Evolutionary conservation across 768 basidiomycete species (phyloP).

Genomic region (Amanita brunnescens): DNA sequence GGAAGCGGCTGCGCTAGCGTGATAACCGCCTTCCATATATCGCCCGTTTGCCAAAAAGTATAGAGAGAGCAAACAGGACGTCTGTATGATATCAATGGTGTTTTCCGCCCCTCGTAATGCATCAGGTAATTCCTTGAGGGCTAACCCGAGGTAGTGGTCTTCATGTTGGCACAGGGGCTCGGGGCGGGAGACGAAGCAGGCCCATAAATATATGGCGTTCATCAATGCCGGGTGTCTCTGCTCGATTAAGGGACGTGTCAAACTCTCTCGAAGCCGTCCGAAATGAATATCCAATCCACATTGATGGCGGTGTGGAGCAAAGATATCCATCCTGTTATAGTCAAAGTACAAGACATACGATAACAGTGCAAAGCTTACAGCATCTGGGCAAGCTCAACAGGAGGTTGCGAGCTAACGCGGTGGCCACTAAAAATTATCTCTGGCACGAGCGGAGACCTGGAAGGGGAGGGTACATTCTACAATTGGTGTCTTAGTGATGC

Average conservation of each 20-base stretch:
- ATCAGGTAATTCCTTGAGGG: constrained; percentile 34
- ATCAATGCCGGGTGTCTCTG: constrained; percentile 71
- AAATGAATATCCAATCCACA: constrained; percentile 65
- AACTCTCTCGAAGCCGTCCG: constrained; percentile 53
- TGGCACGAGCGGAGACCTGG: constrained; percentile 39
- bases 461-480: constrained; percentile 39
- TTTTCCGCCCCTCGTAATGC: constrained; percentile 53
- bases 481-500: neutral
- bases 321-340: constrained; percentile 57
- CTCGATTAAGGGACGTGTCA: constrained; percentile 42
- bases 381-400: constrained; percentile 55
- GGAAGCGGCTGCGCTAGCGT: constrained; percentile 65
- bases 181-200: constrained; percentile 71
- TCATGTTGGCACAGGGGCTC: constrained; percentile 65
- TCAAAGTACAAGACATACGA: constrained; percentile 7
- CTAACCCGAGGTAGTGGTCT: constrained; percentile 55
- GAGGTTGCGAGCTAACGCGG: constrained; percentile 37
- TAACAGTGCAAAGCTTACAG: constrained; percentile 35
- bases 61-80: constrained; percentile 64
- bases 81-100: constrained; percentile 65
- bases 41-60: constrained; percentile 76
- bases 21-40: constrained; percentile 69
- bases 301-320: constrained; percentile 67
- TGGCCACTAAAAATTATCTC: constrained; percentile 44
- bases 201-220: constrained; percentile 79